Evolutionary conservation across 257 asterid species (phyloP).

Genomic region (Nicotiana otophora): DNA sequence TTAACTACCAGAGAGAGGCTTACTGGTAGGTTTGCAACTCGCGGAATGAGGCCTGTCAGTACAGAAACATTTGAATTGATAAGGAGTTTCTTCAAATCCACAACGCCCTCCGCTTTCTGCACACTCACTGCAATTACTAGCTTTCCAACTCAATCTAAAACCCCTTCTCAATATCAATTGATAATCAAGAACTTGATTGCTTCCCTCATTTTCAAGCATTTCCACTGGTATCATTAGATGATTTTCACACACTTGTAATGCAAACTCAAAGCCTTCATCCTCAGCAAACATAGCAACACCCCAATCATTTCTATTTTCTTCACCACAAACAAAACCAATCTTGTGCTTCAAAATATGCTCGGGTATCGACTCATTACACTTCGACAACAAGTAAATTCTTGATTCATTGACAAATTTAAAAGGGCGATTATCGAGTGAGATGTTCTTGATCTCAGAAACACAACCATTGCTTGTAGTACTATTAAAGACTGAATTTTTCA

Average conservation of each 20-base stretch:
- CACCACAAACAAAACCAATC: slow-evolving; percentile 8
- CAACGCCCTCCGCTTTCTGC: slow-evolving; percentile 49
- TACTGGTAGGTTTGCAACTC: slow-evolving; percentile 39
- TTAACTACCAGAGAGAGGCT: slow-evolving; percentile 7
- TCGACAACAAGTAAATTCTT: slow-evolving; percentile 32
- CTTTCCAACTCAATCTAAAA: slow-evolving; percentile 46
- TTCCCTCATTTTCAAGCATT: slow-evolving; percentile 7
- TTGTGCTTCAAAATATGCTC: slow-evolving; percentile 12
- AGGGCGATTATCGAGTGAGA: neutral
- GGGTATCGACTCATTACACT: slow-evolving; percentile 16
- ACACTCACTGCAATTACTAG: slow-evolving; percentile 32
- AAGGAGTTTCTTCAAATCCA: slow-evolving; percentile 24
- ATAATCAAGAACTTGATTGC: slow-evolving; percentile 9
- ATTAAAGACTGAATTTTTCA: slow-evolving; percentile 22
- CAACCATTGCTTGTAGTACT: neutral
- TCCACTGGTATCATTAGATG: slow-evolving; percentile 49
- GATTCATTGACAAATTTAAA: neutral
- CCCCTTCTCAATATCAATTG: slow-evolving; percentile 39
- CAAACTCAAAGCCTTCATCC: slow-evolving; percentile 20
- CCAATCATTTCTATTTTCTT: neutral
- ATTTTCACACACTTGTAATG: slow-evolving; percentile 21
- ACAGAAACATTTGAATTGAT: slow-evolving; percentile 44
- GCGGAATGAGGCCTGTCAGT: slow-evolving; percentile 46
- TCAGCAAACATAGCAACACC: slow-evolving; percentile 30
- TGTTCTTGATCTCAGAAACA: slow-evolving; percentile 28